A percentile compares a stretch with the other conserved stretches of the same genome.
These are phyloP conservation scores for Daedaleopsis nitida DNA, from an alignment of 768 basidiomycete species.

Conservation along the genomic window DNA sequence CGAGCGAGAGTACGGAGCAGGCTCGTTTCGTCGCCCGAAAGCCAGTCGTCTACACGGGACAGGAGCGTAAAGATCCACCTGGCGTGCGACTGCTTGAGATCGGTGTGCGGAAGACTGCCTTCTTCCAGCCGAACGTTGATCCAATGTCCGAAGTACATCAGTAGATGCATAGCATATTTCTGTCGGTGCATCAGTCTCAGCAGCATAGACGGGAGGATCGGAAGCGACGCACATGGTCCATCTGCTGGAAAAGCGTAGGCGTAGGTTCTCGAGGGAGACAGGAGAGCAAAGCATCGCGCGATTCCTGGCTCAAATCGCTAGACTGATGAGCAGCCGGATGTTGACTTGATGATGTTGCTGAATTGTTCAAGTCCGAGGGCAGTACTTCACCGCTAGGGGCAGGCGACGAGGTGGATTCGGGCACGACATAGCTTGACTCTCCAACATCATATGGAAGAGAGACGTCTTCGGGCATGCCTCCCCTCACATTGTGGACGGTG, in stretches of 20 bases:
- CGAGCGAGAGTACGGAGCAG: conserved; percentile 76
- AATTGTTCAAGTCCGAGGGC: conserved; percentile 4
- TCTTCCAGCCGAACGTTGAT: conserved; percentile 62
- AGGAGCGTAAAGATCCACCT: conserved; percentile 82
- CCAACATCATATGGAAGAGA: conserved; percentile 11
- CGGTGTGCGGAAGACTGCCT: conserved; percentile 31
- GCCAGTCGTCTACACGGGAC: conserved; percentile 63
- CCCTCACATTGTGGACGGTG: conserved; percentile 37
- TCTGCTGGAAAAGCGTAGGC: conserved; percentile 52
- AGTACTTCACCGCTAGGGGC: conserved; percentile 2
- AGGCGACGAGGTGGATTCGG: conserved; percentile 39
- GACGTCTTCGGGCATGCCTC: conserved; percentile 22
- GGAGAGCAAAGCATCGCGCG: not conserved
- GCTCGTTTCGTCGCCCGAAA: conserved; percentile 77
- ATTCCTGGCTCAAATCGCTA: not conserved
- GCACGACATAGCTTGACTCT: conserved; percentile 33
- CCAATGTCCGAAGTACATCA: conserved; percentile 88
- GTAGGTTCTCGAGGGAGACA: conserved; percentile 54
- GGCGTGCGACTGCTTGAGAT: conserved; percentile 58
- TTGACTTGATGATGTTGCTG: not conserved
- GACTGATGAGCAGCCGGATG: not conserved
- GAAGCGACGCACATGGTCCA: conserved; percentile 65
- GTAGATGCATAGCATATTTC: conserved; percentile 70
- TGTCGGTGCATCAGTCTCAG: conserved; percentile 31
- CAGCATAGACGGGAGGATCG: not conserved